These are phyloP conservation scores for Lecanosticta acicola DNA, from an alignment of 2,329 filamentous ascomycete species.

Conservation along the genomic window DNA sequence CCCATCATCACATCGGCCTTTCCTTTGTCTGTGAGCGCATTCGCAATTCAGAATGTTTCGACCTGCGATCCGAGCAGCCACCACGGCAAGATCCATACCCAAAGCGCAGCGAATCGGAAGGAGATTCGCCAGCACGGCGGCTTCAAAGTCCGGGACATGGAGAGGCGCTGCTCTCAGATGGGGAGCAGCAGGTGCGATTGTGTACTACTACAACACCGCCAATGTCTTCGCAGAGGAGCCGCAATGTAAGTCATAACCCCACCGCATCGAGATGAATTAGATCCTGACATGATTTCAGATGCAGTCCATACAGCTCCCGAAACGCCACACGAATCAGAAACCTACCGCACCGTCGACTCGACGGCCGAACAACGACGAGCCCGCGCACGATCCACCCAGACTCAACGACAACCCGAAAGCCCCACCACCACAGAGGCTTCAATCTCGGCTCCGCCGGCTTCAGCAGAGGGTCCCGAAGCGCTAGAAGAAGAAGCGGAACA, in stretches of 20 bases:
- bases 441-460: constrained; percentile 9
- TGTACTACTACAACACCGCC: constrained; percentile 95
- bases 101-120: constrained; percentile 30
- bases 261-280: background rate
- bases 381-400: constrained; percentile 21
- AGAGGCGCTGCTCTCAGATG: constrained; percentile 69
- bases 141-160: constrained; percentile 68
- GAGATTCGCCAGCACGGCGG: constrained; percentile 53
- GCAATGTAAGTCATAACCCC: constrained; percentile 55
- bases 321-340: constrained; percentile 38
- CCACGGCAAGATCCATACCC: constrained; percentile 28
- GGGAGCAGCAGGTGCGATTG: constrained; percentile 65
- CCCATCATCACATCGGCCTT: background rate
- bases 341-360: constrained; percentile 41
- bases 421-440: constrained; percentile 9
- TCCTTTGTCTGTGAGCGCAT: constrained; percentile 8
- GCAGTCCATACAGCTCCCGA: constrained; percentile 34
- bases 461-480: constrained; percentile 42
- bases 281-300: constrained; percentile 22
- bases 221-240: constrained; percentile 80
- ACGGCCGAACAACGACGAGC: constrained; percentile 39
- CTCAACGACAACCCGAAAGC: constrained; percentile 6
- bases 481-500: constrained; percentile 77
- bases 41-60: constrained; percentile 45
- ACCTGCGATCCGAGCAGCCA: constrained; percentile 43